These are phyloP conservation scores for Aspergillaceae sp. DNA, from an alignment of 2,329 filamentous ascomycete species.

Conservation along the genomic window DNA sequence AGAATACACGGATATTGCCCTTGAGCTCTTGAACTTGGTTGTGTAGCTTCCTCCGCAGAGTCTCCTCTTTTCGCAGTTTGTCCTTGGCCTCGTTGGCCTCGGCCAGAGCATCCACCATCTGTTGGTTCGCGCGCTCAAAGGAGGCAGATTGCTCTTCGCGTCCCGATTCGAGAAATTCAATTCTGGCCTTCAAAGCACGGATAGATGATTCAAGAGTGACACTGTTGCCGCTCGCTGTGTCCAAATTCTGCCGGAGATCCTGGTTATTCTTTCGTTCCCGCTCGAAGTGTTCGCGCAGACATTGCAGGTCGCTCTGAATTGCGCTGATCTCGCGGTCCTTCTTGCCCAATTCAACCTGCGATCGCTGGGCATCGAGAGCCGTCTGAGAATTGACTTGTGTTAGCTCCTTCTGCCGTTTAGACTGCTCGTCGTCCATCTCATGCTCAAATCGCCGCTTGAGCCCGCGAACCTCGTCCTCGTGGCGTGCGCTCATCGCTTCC, in stretches of 20 bases:
- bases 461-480: conserved; percentile 60
- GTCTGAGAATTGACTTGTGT: conserved; percentile 25
- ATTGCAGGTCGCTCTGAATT: conserved; percentile 32
- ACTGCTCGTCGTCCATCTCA: conserved; percentile 57
- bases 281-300: conserved; percentile 42
- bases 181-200: conserved; percentile 67
- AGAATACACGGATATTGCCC: conserved; percentile 98
- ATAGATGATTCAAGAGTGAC: conserved; percentile 65
- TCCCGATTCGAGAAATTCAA: conserved; percentile 83
- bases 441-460: conserved; percentile 54
- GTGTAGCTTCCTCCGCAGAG: conserved; percentile 79
- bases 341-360: conserved; percentile 40
- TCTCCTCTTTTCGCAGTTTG: conserved; percentile 86
- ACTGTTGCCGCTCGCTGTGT: conserved; percentile 53
- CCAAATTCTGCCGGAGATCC: conserved; percentile 51
- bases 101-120: conserved; percentile 67
- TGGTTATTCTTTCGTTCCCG: conserved; percentile 56
- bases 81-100: conserved; percentile 62
- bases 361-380: conserved; percentile 31
- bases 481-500: conserved; percentile 50
- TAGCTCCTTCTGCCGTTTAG: conserved; percentile 32
- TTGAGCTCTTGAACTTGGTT: conserved; percentile 98
- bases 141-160: conserved; percentile 81
- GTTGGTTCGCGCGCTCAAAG: conserved; percentile 71
- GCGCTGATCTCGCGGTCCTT: conserved; percentile 48